phyloP scores from a whole-genome alignment of 768 basidiomycete genomes.

The Pisolithus tinctorius region DNA sequence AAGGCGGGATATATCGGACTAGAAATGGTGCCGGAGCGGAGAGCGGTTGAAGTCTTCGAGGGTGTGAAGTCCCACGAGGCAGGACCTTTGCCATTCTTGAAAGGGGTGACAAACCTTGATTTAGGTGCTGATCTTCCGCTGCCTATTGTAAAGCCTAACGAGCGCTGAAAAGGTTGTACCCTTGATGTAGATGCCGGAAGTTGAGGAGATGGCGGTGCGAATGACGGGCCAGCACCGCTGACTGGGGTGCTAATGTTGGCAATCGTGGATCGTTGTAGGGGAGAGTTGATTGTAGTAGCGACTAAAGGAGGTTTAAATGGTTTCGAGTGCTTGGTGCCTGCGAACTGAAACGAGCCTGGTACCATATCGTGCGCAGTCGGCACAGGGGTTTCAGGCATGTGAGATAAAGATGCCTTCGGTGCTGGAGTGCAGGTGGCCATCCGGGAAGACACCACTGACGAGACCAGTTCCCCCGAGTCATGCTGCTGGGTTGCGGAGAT shows the following conservation, averaged over 20 bases:
- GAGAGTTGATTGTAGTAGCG: slow-evolving; percentile 5
- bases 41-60: neutral
- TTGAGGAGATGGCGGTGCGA: slow-evolving; percentile 25
- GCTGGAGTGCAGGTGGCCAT: slow-evolving; percentile 33
- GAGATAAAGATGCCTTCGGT: slow-evolving; percentile 26
- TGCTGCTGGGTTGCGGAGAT: slow-evolving; percentile 5
- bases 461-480: slow-evolving; percentile 14
- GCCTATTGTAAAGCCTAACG: slow-evolving; percentile 19
- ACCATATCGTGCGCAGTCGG: slow-evolving; percentile 22
- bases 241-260: slow-evolving; percentile 22
- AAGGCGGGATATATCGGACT: slow-evolving; percentile 21
- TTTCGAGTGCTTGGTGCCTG: slow-evolving; percentile 19
- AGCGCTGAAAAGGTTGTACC: slow-evolving; percentile 8
- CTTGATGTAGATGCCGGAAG: slow-evolving; percentile 26
- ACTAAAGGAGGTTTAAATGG: slow-evolving; percentile 44
- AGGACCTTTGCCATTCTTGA: slow-evolving; percentile 48
- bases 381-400: slow-evolving; percentile 33
- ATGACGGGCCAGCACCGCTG: slow-evolving; percentile 1
- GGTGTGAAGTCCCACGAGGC: slow-evolving; percentile 19
- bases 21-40: neutral
- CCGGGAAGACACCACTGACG: slow-evolving; percentile 9
- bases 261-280: slow-evolving; percentile 19
- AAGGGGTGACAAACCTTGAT: slow-evolving; percentile 52
- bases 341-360: slow-evolving; percentile 11
- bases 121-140: slow-evolving; percentile 26